phyloP scores from a whole-genome alignment of 2,329 filamentous ascomycete species.

The Colletotrichum godetiae region DNA sequence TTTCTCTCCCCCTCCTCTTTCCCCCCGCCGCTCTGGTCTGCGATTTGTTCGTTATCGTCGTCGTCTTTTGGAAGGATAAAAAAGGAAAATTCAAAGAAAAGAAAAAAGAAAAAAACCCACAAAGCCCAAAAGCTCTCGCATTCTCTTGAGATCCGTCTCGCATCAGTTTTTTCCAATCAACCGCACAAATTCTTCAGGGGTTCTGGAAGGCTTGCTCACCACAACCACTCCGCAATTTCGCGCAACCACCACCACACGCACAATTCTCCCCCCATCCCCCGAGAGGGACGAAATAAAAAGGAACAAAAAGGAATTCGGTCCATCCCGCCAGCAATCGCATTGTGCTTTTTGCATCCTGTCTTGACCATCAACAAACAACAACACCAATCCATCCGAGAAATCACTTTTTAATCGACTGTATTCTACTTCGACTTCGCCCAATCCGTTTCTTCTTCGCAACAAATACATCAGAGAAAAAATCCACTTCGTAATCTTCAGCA shows the following conservation, averaged over 20 bases:
- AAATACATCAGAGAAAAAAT: conserved; percentile 19
- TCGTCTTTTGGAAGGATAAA: conserved; percentile 34
- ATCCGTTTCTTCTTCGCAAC: conserved; percentile 16
- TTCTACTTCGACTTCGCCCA: conserved; percentile 40
- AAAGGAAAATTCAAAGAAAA: conserved; percentile 14
- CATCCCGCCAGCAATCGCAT: background rate
- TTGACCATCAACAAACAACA: conserved; percentile 13
- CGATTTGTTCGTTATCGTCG: conserved; percentile 43
- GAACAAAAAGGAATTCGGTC: background rate
- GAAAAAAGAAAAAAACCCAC: conserved; percentile 1
- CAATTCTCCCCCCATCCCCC: background rate
- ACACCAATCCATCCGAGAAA: conserved; percentile 17
- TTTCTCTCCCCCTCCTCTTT: conserved; percentile 40
- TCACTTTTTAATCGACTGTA: conserved; percentile 52
- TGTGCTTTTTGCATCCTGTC: conserved; percentile 24
- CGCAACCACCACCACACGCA: conserved; percentile 17
- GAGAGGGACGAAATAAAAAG: background rate
- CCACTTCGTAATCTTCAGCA: conserved; percentile 29
- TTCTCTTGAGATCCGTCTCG: conserved; percentile 36
- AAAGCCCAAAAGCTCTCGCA: conserved; percentile 13
- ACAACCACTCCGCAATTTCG: conserved; percentile 23
- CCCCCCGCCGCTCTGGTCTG: conserved; percentile 40
- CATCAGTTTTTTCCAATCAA: conserved; percentile 34
- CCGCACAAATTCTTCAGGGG: conserved; percentile 11
- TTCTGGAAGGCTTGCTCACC: conserved; percentile 34